Evolutionary conservation across 768 basidiomycete species (phyloP).

Genomic region (Lentinus tigrinus): DNA sequence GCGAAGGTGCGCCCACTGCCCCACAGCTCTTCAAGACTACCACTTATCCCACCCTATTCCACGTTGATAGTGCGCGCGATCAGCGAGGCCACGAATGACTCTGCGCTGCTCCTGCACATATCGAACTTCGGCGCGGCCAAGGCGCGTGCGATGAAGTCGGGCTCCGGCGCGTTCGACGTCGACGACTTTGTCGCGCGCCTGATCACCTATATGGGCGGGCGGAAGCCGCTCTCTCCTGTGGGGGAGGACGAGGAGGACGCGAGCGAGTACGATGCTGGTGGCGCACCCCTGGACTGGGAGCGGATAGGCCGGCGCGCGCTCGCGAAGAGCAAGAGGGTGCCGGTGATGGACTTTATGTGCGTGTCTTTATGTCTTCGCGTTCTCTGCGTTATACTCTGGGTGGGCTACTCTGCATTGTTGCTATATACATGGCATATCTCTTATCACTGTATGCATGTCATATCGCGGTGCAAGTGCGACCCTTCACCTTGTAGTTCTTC

Average conservation of each 20-base stretch:
- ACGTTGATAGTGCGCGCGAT: slow-evolving; percentile 72
- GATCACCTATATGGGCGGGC: slow-evolving; percentile 74
- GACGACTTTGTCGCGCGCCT: slow-evolving; percentile 86
- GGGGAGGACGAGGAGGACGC: slow-evolving; percentile 55
- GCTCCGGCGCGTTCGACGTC: slow-evolving; percentile 84
- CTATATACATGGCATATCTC: too few species aligned
- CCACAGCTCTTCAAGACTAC: too few species aligned
- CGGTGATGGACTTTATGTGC: slow-evolving; percentile 88
- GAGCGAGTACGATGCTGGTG: slow-evolving; percentile 38
- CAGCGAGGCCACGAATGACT: slow-evolving; percentile 89
- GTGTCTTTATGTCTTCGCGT: slow-evolving; percentile 24
- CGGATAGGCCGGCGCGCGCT: slow-evolving; percentile 82
- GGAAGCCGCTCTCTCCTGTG: slow-evolving; percentile 35
- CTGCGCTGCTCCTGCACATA: slow-evolving; percentile 72
- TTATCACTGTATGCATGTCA: too few species aligned
- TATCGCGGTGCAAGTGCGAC: too few species aligned
- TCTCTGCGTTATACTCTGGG: not conserved
- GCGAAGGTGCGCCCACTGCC: slow-evolving; percentile 46
- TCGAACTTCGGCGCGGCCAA: slow-evolving; percentile 81
- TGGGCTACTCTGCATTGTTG: too few species aligned
- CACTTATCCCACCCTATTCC: not conserved
- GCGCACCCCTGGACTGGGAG: slow-evolving; percentile 70
- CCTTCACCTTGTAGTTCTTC: too few species aligned
- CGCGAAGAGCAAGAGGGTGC: slow-evolving; percentile 75
- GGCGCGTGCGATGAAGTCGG: slow-evolving; percentile 89